Evolutionary conservation across 108 stramenopile species (phyloP).

Genomic region (Cyclotella cryptica): DNA sequence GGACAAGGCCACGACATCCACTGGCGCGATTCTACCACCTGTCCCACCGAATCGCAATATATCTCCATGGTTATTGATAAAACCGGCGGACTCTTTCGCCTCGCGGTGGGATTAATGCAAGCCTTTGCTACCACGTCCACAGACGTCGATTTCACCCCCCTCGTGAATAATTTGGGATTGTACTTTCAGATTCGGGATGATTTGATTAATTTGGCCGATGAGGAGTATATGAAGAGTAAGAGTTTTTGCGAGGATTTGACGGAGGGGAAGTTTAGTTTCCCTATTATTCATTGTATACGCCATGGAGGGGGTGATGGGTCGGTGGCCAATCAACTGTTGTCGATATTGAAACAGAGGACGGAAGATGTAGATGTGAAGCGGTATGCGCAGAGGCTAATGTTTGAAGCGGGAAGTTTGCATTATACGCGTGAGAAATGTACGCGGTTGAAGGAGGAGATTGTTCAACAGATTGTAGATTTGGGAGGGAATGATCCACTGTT

Average conservation of each 20-base stretch:
- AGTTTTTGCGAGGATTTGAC: slow-evolving; percentile 97
- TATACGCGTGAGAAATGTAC: slow-evolving; percentile 79
- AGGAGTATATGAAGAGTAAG: slow-evolving; percentile 94
- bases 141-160: slow-evolving; percentile 66
- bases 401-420: slow-evolving; percentile 75
- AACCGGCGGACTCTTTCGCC: slow-evolving; percentile 95
- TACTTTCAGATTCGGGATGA: slow-evolving; percentile 98
- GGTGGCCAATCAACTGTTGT: slow-evolving; percentile 71
- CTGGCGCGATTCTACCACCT: slow-evolving; percentile 86
- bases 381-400: slow-evolving; percentile 82
- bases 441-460: slow-evolving; percentile 62
- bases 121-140: slow-evolving; percentile 74
- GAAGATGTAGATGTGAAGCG: slow-evolving; percentile 91
- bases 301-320: slow-evolving; percentile 23
- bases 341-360: slow-evolving; percentile 94
- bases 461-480: slow-evolving; percentile 63
- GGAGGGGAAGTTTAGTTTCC: slow-evolving; percentile 96
- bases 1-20: slow-evolving; percentile 95
- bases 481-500: slow-evolving; percentile 82
- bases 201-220: slow-evolving; percentile 92
- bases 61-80: slow-evolving; percentile 74
- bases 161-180: slow-evolving; percentile 91
- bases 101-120: slow-evolving; percentile 95
- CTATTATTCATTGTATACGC: slow-evolving; percentile 86
- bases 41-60: slow-evolving; percentile 61